Evolutionary conservation across 495 filamentous ascomycete species (phyloP).

Genomic region (Aspergillus mulundensis): DNA sequence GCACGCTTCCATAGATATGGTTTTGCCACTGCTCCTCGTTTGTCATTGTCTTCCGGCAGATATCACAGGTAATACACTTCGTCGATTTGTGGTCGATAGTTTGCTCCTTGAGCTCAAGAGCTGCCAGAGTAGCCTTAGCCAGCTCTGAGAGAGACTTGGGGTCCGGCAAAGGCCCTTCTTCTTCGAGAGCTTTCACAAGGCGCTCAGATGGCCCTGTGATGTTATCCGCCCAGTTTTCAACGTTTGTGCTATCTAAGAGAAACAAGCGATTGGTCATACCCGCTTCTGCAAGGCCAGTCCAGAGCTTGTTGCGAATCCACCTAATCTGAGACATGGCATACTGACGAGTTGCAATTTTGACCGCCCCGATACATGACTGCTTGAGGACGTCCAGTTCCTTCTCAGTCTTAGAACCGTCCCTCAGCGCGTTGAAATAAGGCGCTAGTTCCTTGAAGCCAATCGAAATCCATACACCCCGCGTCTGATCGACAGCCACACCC

Average conservation of each 20-base stretch:
- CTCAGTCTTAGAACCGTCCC: slow-evolving; percentile 26
- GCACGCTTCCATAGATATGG: slow-evolving; percentile 66
- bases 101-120: slow-evolving; percentile 45
- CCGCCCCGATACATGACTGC: slow-evolving; percentile 48
- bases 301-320: slow-evolving; percentile 82
- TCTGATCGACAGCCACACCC: slow-evolving; percentile 59
- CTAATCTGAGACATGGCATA: slow-evolving; percentile 79
- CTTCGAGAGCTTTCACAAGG: slow-evolving; percentile 59
- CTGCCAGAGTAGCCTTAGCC: slow-evolving; percentile 51
- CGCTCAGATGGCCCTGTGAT: slow-evolving; percentile 62
- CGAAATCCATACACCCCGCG: slow-evolving; percentile 86
- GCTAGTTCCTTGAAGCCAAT: slow-evolving; percentile 94
- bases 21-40: slow-evolving; percentile 70
- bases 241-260: slow-evolving; percentile 69
- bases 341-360: slow-evolving; percentile 75
- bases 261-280: slow-evolving; percentile 55
- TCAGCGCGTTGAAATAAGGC: slow-evolving; percentile 56
- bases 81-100: slow-evolving; percentile 32
- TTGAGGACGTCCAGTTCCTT: slow-evolving; percentile 43
- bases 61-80: slow-evolving; percentile 57
- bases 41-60: slow-evolving; percentile 64
- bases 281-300: slow-evolving; percentile 55
- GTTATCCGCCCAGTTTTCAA: slow-evolving; percentile 47
- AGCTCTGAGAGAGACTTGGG: slow-evolving; percentile 59
- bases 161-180: slow-evolving; percentile 48